These are phyloP conservation scores for Plasmodium gonderi DNA, from an alignment of 169 alveolate species.

Conservation along the genomic window DNA sequence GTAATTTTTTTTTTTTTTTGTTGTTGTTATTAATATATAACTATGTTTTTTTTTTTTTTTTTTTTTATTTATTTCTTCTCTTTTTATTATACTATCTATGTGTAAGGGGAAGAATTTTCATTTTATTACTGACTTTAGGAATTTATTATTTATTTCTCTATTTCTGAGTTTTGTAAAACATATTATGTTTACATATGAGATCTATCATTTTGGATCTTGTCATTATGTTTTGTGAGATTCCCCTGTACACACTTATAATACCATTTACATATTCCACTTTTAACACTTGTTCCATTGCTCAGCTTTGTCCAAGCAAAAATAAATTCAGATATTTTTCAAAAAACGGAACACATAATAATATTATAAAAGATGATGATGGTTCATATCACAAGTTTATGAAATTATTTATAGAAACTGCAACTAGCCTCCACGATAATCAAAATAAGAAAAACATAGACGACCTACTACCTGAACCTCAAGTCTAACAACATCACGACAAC, in stretches of 20 bases:
- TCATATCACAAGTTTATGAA: slow-evolving; percentile 1
- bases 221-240: neutral
- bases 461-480: no score
- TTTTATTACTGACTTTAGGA: no score
- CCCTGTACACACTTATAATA: neutral
- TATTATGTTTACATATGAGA: no score
- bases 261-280: neutral
- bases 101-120: no score
- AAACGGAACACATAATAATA: slow-evolving; percentile 36
- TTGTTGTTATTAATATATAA: neutral
- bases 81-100: no score
- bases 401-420: slow-evolving; percentile 12
- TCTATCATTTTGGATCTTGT: no score
- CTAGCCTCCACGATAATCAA: neutral
- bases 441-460: neutral
- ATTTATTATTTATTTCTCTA: no score
- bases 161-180: no score
- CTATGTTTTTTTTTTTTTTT: neutral
- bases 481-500: no score
- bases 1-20: neutral
- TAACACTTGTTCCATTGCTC: neutral
- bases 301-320: slow-evolving; percentile 23
- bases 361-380: slow-evolving; percentile 18
- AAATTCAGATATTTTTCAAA: neutral
- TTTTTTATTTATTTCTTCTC: no score